These are phyloP conservation scores for Mimosa bimucronata DNA, from an alignment of 306 rosid species.

Conservation along the genomic window DNA sequence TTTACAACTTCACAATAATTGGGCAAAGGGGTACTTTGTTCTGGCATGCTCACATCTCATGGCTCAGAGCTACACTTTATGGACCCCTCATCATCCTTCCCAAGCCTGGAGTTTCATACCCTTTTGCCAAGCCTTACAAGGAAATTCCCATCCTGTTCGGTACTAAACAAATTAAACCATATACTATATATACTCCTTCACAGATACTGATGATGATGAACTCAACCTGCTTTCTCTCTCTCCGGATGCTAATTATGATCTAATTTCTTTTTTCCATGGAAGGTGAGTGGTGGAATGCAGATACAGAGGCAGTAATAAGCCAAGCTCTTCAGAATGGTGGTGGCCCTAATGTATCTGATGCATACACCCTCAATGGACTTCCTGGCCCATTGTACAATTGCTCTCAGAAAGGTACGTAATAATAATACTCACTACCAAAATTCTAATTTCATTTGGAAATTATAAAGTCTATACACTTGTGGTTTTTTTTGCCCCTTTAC, in stretches of 20 bases:
- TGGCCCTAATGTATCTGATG: constrained; percentile 41
- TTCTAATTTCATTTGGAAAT: neutral
- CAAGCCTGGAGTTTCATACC: constrained; percentile 35
- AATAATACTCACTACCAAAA: neutral
- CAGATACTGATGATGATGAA: neutral
- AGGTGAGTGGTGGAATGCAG: constrained; percentile 48
- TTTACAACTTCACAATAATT: constrained; percentile 33
- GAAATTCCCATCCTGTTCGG: constrained; percentile 42
- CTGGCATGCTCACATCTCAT: constrained; percentile 43
- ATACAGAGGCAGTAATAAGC: constrained; percentile 39
- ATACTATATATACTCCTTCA: neutral
- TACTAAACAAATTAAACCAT: constrained; percentile 5
- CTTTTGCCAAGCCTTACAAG: constrained; percentile 38
- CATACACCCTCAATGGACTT: constrained; percentile 38
- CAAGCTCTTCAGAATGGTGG: constrained; percentile 38
- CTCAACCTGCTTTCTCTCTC: neutral
- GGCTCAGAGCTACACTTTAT: constrained; percentile 42
- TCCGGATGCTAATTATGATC: neutral
- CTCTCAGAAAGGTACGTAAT: constrained; percentile 26
- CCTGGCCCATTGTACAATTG: constrained; percentile 41
- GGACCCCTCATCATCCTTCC: constrained; percentile 41
- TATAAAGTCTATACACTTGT: neutral
- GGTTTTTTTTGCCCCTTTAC: neutral
- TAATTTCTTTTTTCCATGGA: neutral
- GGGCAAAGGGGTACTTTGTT: constrained; percentile 37